Evolutionary conservation across 257 asterid genomes (phyloP).

Genomic region (Przewalskia tangutica): DNA sequence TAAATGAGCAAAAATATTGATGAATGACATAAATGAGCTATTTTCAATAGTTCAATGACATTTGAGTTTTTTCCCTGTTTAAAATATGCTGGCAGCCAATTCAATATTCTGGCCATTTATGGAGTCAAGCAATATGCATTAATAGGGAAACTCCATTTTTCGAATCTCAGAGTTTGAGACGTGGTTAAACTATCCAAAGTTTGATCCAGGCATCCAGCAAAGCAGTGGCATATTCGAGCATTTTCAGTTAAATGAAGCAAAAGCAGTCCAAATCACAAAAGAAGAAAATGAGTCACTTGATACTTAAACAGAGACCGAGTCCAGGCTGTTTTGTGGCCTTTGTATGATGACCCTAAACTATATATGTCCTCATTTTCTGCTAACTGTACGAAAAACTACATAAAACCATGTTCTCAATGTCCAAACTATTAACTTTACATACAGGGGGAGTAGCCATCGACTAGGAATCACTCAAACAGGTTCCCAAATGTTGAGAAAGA

Average conservation of each 20-base stretch:
- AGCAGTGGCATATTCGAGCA: background rate
- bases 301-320: background rate
- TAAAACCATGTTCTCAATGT: slow-evolving; percentile 2
- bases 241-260: background rate
- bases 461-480: background rate
- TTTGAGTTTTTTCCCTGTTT: no score
- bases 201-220: background rate
- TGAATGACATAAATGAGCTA: no score
- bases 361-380: background rate
- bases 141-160: background rate
- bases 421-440: slow-evolving; percentile 11
- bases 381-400: background rate
- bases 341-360: background rate
- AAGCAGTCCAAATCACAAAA: background rate
- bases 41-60: no score
- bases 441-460: slow-evolving; percentile 1
- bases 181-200: background rate
- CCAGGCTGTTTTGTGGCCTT: background rate
- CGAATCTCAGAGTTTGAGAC: background rate
- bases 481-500: background rate
- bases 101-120: background rate
- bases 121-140: background rate
- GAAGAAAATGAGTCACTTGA: background rate
- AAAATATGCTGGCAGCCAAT: background rate
- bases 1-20: no score